phyloP scores from a whole-genome alignment of 257 asterid species.

The Nicotiana undulata region DNA sequence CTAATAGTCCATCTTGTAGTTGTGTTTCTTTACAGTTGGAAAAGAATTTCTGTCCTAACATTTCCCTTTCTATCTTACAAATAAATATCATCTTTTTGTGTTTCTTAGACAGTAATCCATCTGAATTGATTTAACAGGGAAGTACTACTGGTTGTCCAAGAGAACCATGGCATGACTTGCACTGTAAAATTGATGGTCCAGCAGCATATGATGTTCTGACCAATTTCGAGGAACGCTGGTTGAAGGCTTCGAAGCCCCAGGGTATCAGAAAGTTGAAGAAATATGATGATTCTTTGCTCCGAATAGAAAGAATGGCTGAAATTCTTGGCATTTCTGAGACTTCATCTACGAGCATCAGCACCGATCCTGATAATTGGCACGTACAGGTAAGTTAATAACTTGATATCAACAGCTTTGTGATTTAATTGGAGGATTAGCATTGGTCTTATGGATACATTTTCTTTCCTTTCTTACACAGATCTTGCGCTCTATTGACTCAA shows the following conservation, averaged over 20 bases:
- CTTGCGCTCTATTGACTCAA: constrained; percentile 96
- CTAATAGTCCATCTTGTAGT: neutral
- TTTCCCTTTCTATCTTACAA: neutral
- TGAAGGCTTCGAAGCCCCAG: constrained; percentile 76
- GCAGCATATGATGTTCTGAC: constrained; percentile 92
- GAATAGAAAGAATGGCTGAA: constrained; percentile 88
- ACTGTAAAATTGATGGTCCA: constrained; percentile 89
- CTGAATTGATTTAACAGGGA: constrained; percentile 41
- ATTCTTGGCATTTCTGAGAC: constrained; percentile 65
- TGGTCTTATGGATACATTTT: neutral
- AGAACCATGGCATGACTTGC: constrained; percentile 99
- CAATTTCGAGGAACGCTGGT: constrained; percentile 94
- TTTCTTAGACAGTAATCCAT: neutral
- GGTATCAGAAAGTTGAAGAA: constrained; percentile 74
- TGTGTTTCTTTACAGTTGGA: neutral
- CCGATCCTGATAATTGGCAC: constrained; percentile 87
- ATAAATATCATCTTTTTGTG: too few species aligned
- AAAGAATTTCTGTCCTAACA: neutral
- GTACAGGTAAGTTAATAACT: constrained; percentile 50
- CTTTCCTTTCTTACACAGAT: constrained; percentile 35
- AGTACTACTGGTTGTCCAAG: constrained; percentile 72
- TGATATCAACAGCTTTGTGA: neutral
- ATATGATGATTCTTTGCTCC: constrained; percentile 84
- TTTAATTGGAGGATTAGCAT: neutral
- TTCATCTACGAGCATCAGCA: constrained; percentile 43